phyloP scores from a whole-genome alignment of 2,329 filamentous ascomycete genomes.

The Neoascochyta sp. region DNA sequence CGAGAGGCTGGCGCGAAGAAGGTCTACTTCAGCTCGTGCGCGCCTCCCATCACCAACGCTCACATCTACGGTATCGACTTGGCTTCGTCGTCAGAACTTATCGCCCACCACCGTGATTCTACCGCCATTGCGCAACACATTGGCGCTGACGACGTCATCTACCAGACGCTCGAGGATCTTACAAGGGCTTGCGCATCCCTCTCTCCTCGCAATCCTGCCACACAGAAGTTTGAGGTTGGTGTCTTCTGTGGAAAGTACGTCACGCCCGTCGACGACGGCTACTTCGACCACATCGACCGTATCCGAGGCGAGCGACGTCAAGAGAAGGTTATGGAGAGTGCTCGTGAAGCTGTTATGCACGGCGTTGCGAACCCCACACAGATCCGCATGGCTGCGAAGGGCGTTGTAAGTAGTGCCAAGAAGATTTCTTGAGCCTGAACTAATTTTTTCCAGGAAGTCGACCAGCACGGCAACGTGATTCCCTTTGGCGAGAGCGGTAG shows the following conservation, averaged over 20 bases:
- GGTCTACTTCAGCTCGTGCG: constrained; percentile 78
- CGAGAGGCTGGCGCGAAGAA: constrained; percentile 76
- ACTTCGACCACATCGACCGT: constrained; percentile 76
- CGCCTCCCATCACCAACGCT: constrained; percentile 76
- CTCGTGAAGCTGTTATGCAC: constrained; percentile 61
- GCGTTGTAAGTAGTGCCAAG: constrained; percentile 42
- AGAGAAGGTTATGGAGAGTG: constrained; percentile 62
- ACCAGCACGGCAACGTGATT: constrained; percentile 55
- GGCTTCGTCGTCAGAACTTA: constrained; percentile 66
- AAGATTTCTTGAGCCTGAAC: not conserved
- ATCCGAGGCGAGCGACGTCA: constrained; percentile 68
- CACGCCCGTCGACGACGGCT: constrained; percentile 72
- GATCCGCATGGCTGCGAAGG: constrained; percentile 60
- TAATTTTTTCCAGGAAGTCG: constrained; percentile 43
- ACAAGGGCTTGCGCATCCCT: constrained; percentile 72
- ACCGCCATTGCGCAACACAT: constrained; percentile 63
- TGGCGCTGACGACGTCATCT: constrained; percentile 72
- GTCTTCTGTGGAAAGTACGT: constrained; percentile 88
- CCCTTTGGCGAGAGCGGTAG: constrained; percentile 41
- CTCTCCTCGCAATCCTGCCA: constrained; percentile 55
- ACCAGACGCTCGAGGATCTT: constrained; percentile 74
- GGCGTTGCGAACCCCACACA: constrained; percentile 60
- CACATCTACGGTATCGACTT: constrained; percentile 84
- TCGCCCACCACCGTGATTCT: constrained; percentile 64
- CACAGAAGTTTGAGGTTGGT: constrained; percentile 76